Conservation (phyloP, 164 flowering plant genomes). For the Piper longum region DNA sequence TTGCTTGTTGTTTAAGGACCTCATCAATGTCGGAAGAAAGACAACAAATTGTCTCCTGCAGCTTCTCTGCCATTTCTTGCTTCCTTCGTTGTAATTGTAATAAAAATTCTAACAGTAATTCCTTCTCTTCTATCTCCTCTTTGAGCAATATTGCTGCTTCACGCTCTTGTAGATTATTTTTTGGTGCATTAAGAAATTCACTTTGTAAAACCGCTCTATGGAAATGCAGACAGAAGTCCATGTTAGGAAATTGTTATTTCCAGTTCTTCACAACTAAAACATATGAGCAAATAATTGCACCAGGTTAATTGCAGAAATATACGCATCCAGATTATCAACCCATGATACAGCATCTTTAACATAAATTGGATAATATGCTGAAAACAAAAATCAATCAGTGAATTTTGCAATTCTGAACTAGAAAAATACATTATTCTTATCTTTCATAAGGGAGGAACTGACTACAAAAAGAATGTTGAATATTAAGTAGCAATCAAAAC, state of each 20-base stretch:
- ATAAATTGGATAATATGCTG: too few species aligned
- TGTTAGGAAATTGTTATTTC: background rate
- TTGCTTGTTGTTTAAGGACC: constrained; percentile 42
- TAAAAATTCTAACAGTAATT: constrained; percentile 74
- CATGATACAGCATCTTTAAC: background rate
- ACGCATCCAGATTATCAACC: background rate
- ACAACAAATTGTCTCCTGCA: constrained; percentile 46
- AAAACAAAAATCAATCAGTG: too few species aligned
- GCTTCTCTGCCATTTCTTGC: constrained; percentile 56
- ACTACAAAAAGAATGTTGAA: background rate
- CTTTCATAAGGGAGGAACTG: background rate
- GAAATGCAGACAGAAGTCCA: constrained; percentile 1
- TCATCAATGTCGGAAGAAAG: constrained; percentile 73
- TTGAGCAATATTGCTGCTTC: constrained; percentile 67
- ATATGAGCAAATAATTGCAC: background rate
- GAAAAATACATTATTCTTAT: too few species aligned
- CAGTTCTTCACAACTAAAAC: background rate
- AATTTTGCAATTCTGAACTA: too few species aligned
- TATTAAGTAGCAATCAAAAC: background rate
- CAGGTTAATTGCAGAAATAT: background rate
- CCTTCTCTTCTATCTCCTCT: constrained; percentile 77
- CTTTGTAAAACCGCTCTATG: constrained; percentile 75
- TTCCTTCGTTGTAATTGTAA: constrained; percentile 49
- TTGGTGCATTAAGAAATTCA: constrained; percentile 74
- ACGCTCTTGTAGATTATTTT: constrained; percentile 54